Conservation (phyloP, 768 basidiomycete species). For the Boletus barrowsii region DNA sequence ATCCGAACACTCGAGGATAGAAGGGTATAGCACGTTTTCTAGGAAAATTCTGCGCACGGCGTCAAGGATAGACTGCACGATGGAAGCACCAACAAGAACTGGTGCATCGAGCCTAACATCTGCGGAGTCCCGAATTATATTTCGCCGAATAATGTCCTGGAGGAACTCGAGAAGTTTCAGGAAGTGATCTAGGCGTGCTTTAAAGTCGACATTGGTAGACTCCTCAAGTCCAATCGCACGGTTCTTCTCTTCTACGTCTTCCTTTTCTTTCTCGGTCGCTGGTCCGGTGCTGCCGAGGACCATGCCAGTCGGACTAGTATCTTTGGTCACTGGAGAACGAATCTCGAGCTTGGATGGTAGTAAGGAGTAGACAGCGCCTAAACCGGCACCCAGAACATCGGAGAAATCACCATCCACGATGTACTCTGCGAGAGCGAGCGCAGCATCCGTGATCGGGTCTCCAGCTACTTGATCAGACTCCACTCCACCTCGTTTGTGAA, state of each 20-base stretch:
- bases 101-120: slow-evolving; percentile 51
- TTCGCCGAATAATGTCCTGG: slow-evolving; percentile 81
- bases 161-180: slow-evolving; percentile 88
- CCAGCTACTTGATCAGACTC: slow-evolving; percentile 15
- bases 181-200: slow-evolving; percentile 79
- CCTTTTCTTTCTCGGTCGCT: slow-evolving; percentile 56
- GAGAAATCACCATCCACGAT: slow-evolving; percentile 97
- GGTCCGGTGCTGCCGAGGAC: slow-evolving; percentile 61
- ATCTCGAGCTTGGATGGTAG: slow-evolving; percentile 86
- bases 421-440: slow-evolving; percentile 85
- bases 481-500: slow-evolving; percentile 38
- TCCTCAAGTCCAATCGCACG: slow-evolving; percentile 71
- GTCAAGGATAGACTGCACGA: slow-evolving; percentile 79
- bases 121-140: slow-evolving; percentile 39
- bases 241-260: slow-evolving; percentile 54
- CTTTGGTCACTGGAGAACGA: slow-evolving; percentile 41
- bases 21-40: slow-evolving; percentile 90
- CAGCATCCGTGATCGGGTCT: slow-evolving; percentile 83
- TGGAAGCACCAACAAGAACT: slow-evolving; percentile 69
- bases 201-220: slow-evolving; percentile 73
- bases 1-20: slow-evolving; percentile 90
- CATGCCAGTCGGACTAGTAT: slow-evolving; percentile 54
- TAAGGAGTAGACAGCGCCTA: slow-evolving; percentile 90
- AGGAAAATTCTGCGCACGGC: slow-evolving; percentile 84
- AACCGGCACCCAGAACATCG: slow-evolving; percentile 91